Evolutionary conservation across 495 filamentous ascomycete genomes (phyloP).

Genomic region (Aspergillus carlsbadensis): DNA sequence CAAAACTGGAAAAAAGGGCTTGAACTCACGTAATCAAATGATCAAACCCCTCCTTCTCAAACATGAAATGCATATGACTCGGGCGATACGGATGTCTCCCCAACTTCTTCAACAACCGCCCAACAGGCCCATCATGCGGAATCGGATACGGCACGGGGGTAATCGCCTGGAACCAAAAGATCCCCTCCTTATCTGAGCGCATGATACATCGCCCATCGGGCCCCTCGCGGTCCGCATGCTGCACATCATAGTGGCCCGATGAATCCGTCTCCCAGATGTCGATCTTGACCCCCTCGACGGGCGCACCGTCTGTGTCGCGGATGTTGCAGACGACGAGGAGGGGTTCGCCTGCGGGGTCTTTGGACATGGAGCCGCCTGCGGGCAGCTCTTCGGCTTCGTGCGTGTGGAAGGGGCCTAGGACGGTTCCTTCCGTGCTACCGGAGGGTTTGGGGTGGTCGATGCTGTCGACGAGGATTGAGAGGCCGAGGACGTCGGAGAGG

Average conservation of each 20-base stretch:
- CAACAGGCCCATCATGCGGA: conserved; percentile 86
- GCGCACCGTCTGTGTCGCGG: conserved; percentile 63
- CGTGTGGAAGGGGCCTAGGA: conserved; percentile 92
- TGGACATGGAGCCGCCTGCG: conserved; percentile 68
- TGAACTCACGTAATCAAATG: conserved; percentile 77
- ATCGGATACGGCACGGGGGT: conserved; percentile 88
- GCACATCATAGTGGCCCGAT: conserved; percentile 86
- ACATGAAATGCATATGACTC: conserved; percentile 94
- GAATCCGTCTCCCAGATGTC: conserved; percentile 96
- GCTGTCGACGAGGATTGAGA: conserved; percentile 84
- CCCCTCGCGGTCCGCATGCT: conserved; percentile 65
- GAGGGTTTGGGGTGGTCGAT: conserved; percentile 90
- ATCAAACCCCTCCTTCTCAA: conserved; percentile 82
- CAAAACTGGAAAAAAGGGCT: neutral
- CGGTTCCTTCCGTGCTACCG: conserved; percentile 76
- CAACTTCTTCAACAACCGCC: conserved; percentile 68
- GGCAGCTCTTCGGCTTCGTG: conserved; percentile 72
- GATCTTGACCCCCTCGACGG: conserved; percentile 69
- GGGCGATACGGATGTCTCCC: conserved; percentile 79
- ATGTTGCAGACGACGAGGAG: conserved; percentile 77
- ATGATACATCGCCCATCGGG: conserved; percentile 83
- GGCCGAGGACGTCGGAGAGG: conserved; percentile 85
- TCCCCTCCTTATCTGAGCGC: conserved; percentile 64
- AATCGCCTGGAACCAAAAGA: conserved; percentile 88
- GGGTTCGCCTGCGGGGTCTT: conserved; percentile 57